phyloP scores from a whole-genome alignment of 495 filamentous ascomycete genomes.

The Penicillium bialowiezense region DNA sequence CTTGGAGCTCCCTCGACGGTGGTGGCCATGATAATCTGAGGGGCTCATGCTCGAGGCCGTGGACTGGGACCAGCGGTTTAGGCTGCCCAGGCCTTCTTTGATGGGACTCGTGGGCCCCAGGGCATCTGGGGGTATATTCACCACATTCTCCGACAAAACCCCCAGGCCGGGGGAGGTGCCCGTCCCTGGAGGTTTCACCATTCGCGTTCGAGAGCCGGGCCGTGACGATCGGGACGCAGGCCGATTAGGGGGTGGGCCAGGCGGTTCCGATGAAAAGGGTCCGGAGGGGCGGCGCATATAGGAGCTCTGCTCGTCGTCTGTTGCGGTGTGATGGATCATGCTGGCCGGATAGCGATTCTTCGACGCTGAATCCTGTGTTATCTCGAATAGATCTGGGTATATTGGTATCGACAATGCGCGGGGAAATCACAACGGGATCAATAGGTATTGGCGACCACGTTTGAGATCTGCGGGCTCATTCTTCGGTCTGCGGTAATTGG shows the following conservation, averaged over 20 bases:
- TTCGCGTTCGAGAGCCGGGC: slow-evolving; percentile 20
- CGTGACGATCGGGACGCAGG: slow-evolving; percentile 23
- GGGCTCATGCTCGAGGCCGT: slow-evolving; percentile 68
- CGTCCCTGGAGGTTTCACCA: slow-evolving; percentile 16
- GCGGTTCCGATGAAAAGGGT: slow-evolving; percentile 13
- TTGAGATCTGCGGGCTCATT: slow-evolving; percentile 12
- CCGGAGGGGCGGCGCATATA: slow-evolving; percentile 21
- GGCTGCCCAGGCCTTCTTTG: slow-evolving; percentile 64
- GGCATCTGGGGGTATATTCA: slow-evolving; percentile 9
- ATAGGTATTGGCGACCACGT: slow-evolving; percentile 4
- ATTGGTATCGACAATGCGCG: slow-evolving; percentile 2
- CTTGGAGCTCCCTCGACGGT: slow-evolving; percentile 51
- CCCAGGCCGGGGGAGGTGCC: slow-evolving; percentile 20
- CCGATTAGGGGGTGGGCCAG: slow-evolving; percentile 13
- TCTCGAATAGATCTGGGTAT: background rate
- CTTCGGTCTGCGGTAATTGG: slow-evolving; percentile 2
- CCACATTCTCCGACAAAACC: slow-evolving; percentile 15
- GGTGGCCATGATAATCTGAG: slow-evolving; percentile 36
- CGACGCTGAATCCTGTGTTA: too few relatives aligned
- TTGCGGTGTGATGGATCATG: slow-evolving; percentile 29
- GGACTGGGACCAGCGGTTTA: slow-evolving; percentile 82
- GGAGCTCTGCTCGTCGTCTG: slow-evolving; percentile 26
- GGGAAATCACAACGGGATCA: background rate
- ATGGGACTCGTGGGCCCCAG: slow-evolving; percentile 40
- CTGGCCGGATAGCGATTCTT: slow-evolving; percentile 6